phyloP scores from a whole-genome alignment of 2,329 filamentous ascomycete genomes.

The Plectosphaerella plurivora region DNA sequence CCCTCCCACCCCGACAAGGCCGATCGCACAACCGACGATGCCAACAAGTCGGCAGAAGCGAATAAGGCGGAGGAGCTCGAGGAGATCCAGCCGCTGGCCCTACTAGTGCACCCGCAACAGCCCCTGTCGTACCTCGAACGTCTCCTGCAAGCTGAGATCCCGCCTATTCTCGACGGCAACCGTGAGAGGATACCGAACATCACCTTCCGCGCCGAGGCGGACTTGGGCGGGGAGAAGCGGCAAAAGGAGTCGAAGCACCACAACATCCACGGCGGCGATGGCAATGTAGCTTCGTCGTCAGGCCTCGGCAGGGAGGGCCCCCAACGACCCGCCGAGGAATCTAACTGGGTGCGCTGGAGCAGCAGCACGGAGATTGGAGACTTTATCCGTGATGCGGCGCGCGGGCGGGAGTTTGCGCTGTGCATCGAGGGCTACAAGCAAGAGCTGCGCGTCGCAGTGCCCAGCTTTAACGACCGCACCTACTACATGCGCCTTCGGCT shows the following conservation, averaged over 20 bases:
- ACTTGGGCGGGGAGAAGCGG: constrained; percentile 30
- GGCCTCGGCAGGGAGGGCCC: constrained; percentile 61
- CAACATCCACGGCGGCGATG: constrained; percentile 13
- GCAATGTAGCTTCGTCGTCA: constrained; percentile 64
- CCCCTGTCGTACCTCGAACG: constrained; percentile 87
- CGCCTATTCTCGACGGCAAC: constrained; percentile 60
- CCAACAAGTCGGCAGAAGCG: not conserved
- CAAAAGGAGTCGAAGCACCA: constrained; percentile 12
- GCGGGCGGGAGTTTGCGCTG: constrained; percentile 79
- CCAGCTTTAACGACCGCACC: constrained; percentile 85
- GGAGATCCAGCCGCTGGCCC: constrained; percentile 72
- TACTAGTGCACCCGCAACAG: constrained; percentile 85
- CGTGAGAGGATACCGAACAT: constrained; percentile 68
- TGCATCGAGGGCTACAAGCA: constrained; percentile 65
- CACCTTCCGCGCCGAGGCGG: constrained; percentile 74
- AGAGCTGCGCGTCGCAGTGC: constrained; percentile 75
- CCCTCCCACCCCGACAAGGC: constrained; percentile 25
- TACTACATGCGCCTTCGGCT: constrained; percentile 78
- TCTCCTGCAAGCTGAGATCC: constrained; percentile 82
- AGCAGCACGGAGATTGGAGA: constrained; percentile 87
- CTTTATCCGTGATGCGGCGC: constrained; percentile 85
- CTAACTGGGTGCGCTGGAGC: constrained; percentile 77
- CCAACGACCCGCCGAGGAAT: constrained; percentile 31
- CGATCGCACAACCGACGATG: not conserved
- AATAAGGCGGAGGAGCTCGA: constrained; percentile 25